Base-by-base conservation (phyloP, 805 yeast genomes). In the Wickerhamomyces subpelliculosus region DNA sequence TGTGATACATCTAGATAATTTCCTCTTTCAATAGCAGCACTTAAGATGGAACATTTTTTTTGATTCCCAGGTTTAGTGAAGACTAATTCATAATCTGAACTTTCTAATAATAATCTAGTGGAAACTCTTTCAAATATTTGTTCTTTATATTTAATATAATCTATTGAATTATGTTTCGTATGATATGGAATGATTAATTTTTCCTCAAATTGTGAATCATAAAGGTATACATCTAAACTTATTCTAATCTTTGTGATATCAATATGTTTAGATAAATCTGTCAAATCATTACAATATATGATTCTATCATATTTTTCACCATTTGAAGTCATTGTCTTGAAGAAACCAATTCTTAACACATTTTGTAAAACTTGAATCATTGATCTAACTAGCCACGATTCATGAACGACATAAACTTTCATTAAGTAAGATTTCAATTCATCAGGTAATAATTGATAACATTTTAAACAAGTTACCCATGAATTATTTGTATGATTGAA, bases 311-410 rank as follows among this genome's bases (percentile, higher is more conserved):
- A 42, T 35, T 33, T 41, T 9, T 23, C 38, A 24, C 41, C 40
- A 38, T 35, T 41, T 19, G 24, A 35, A 22, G 36, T 35, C 19
- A 52, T 53, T 45, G 42, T 34, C 52, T 56, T 54, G 36, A 68
- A 49, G 21, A 69, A 64, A 44, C 75, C 77, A 39, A 72, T 60
- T 38, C 70, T 67, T 38, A 77, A 62, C 2, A 84, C 78, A 51
- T 80, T 83, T 39, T 78, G 68, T 42, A 85, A 63, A 19, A 87
- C 71, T 38, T 84, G 88, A 13, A 83, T 73, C 27, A 86, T 72
- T 0, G 95, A 80, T 49, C 87, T 76, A 21, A 86, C 74, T 61
- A 89, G 74, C 93, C 96, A 88, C 34, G 84, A 81, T 48, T 89
- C 96, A 60, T 90, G 97, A 3, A 90, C 95, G 23, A 89, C 72